Conservation (phyloP, 2,329 filamentous ascomycete species). For the Dactylellina parvicollis region DNA sequence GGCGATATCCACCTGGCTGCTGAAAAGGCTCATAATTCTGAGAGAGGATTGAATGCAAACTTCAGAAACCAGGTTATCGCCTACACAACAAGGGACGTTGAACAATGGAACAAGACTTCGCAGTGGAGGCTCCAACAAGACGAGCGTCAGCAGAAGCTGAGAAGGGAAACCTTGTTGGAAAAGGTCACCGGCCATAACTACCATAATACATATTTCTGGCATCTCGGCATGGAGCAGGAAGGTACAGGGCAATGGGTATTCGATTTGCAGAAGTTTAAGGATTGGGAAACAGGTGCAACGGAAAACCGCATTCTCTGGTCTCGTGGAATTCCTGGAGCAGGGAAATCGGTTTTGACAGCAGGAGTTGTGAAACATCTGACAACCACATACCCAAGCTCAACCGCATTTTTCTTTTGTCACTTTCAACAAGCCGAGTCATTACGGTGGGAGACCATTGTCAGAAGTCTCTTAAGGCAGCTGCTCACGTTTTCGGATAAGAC, state of each 20-base stretch:
- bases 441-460: constrained; percentile 27
- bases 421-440: constrained; percentile 20
- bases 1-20: not conserved
- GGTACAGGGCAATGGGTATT: constrained; percentile 19
- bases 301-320: constrained; percentile 7
- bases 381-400: not conserved
- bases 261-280: not conserved
- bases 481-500: constrained; percentile 7
- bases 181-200: constrained; percentile 13
- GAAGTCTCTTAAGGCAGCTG: constrained; percentile 47
- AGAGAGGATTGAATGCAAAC: not conserved
- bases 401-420: constrained; percentile 54
- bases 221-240: not conserved
- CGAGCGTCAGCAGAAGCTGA: not conserved
- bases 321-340: constrained; percentile 40
- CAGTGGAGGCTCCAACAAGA: constrained; percentile 4
- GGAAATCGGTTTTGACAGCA: constrained; percentile 53
- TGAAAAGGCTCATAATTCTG: not conserved
- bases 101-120: not conserved
- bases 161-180: not conserved
- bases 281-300: not conserved
- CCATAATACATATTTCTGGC: constrained; percentile 5
- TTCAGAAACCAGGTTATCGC: constrained; percentile 8
- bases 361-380: not conserved
- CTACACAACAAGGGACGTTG: constrained; percentile 1